Evolutionary conservation across 371 early-diverging fungal species (phyloP).

Genomic region (Rhizopus delemar): DNA sequence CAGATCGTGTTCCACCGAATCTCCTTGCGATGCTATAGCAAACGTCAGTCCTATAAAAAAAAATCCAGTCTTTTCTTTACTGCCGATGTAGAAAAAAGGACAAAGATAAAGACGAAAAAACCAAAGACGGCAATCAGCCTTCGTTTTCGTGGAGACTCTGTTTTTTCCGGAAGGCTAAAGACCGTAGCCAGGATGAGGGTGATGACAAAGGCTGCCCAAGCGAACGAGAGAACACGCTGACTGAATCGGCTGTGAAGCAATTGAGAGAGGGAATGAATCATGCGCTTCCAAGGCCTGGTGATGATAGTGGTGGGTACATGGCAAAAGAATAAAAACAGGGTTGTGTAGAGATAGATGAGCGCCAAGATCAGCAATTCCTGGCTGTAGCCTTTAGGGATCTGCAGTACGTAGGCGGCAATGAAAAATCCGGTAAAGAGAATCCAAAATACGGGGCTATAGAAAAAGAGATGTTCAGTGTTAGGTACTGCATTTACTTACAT

Average conservation of each 20-base stretch:
- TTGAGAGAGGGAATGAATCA: background rate
- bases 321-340: constrained; percentile 34
- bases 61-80: constrained; percentile 23
- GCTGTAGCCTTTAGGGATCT: constrained; percentile 37
- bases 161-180: constrained; percentile 50
- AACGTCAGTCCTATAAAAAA: background rate
- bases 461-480: background rate
- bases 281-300: constrained; percentile 20
- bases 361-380: constrained; percentile 34
- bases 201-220: constrained; percentile 35
- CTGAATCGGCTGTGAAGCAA: constrained; percentile 6
- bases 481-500: no score
- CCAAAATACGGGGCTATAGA: constrained; percentile 26
- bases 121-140: constrained; percentile 75
- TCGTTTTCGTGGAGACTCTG: constrained; percentile 56
- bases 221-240: constrained; percentile 4
- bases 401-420: constrained; percentile 26
- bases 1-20: constrained; percentile 76
- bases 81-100: constrained; percentile 57
- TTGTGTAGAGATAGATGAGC: constrained; percentile 28
- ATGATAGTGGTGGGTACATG: constrained; percentile 32
- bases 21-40: constrained; percentile 47
- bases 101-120: constrained; percentile 54
- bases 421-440: constrained; percentile 29
- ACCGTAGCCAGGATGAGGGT: constrained; percentile 55